phyloP scores from a whole-genome alignment of 495 filamentous ascomycete genomes.

The Podospora conica region DNA sequence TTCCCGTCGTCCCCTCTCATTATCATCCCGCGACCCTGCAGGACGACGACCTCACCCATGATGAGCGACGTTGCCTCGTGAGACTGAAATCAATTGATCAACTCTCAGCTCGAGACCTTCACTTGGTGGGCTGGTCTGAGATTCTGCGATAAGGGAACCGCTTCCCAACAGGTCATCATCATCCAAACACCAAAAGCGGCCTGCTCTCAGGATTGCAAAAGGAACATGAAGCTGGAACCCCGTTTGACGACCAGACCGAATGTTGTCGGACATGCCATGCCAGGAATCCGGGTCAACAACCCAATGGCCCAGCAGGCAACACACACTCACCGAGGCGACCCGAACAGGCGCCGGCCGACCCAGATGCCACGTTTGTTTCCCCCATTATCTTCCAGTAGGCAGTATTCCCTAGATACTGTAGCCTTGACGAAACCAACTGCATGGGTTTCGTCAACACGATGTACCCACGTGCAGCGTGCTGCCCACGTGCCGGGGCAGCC shows the following conservation, averaged over 20 bases:
- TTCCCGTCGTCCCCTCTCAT: neutral
- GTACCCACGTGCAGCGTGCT: no score
- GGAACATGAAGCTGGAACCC: neutral
- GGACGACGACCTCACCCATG: neutral
- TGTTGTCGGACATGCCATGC: neutral
- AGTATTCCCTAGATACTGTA: no score
- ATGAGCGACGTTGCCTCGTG: neutral
- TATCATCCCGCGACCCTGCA: neutral
- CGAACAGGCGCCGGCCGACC: neutral
- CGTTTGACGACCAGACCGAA: neutral
- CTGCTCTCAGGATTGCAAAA: neutral
- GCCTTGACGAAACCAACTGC: neutral
- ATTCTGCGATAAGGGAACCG: no score
- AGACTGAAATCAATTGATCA: no score
- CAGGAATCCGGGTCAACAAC: neutral
- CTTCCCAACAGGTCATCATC: neutral
- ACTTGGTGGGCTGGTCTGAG: no score
- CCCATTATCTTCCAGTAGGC: no score
- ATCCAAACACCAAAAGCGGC: neutral
- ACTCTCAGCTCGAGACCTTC: no score
- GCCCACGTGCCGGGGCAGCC: no score
- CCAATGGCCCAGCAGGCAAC: neutral
- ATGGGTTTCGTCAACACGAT: neutral
- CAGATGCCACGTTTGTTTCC: neutral
- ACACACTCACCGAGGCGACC: neutral